A percentile compares a stretch with the other conserved stretches of the same genome.
phyloP scores from a whole-genome alignment of 306 rosid genomes.

The Abrus precatorius region DNA sequence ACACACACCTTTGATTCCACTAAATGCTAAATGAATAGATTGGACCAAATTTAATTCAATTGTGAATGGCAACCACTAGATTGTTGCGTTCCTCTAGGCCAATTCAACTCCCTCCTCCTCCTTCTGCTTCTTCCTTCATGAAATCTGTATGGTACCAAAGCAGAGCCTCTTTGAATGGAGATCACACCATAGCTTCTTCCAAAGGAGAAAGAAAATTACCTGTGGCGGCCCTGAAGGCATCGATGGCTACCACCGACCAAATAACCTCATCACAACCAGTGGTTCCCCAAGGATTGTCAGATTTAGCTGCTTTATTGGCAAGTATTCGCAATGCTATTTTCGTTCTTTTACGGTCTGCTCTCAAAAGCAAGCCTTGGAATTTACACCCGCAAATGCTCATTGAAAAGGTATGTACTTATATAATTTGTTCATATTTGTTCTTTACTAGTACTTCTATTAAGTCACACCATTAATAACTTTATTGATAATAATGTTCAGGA shows the following conservation, averaged over 20 bases:
- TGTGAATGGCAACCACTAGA: slow-evolving; percentile 54
- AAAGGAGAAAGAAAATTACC: slow-evolving; percentile 36
- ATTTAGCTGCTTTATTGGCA: slow-evolving; percentile 6
- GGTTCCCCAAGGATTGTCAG: slow-evolving; percentile 21
- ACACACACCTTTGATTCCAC: slow-evolving; percentile 12
- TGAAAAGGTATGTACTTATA: slow-evolving; percentile 40
- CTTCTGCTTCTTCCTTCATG: background rate
- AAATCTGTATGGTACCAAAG: slow-evolving; percentile 36
- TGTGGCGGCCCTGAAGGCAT: slow-evolving; percentile 26
- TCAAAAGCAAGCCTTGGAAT: slow-evolving; percentile 9
- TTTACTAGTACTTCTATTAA: background rate
- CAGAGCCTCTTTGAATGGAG: slow-evolving; percentile 24
- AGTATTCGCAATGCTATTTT: slow-evolving; percentile 37
- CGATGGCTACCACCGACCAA: background rate
- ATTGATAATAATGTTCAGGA: background rate
- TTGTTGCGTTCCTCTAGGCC: slow-evolving; percentile 45
- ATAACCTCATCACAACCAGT: slow-evolving; percentile 37
- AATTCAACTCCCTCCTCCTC: slow-evolving; percentile 1
- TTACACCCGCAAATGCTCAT: slow-evolving; percentile 47
- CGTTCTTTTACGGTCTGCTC: background rate
- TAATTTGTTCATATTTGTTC: background rate
- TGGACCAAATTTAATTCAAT: slow-evolving; percentile 16
- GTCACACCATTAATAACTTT: background rate
- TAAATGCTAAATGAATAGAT: background rate
- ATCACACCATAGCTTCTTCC: background rate